phyloP scores from a whole-genome alignment of 2,329 filamentous ascomycete species.

The Sarocladiaceae sp. region DNA sequence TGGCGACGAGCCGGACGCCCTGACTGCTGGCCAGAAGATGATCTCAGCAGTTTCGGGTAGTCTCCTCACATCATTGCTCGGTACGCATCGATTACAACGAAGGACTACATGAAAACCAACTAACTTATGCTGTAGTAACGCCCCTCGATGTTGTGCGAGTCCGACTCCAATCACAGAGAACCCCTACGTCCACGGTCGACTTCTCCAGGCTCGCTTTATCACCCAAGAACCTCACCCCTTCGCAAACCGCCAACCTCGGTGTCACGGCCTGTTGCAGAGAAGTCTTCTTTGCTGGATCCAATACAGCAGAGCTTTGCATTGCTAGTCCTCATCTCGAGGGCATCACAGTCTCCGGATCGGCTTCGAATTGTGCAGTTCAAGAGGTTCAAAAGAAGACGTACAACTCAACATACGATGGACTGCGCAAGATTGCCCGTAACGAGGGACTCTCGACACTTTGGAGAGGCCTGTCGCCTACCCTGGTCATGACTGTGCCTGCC shows the following conservation, averaged over 20 bases:
- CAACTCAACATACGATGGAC: conserved; percentile 84
- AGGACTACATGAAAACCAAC: neutral
- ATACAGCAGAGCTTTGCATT: conserved; percentile 68
- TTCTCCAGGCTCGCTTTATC: conserved; percentile 53
- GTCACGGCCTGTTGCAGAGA: conserved; percentile 94
- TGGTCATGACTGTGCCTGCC: conserved; percentile 88
- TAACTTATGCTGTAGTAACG: conserved; percentile 58
- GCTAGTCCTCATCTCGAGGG: conserved; percentile 56
- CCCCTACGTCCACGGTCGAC: conserved; percentile 45
- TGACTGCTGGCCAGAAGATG: conserved; percentile 89
- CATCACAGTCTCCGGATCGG: conserved; percentile 38
- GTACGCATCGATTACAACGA: conserved; percentile 45
- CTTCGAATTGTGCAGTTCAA: conserved; percentile 77
- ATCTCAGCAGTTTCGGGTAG: conserved; percentile 88
- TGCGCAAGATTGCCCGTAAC: conserved; percentile 91
- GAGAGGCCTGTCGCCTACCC: conserved; percentile 88
- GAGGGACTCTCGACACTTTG: conserved; percentile 85
- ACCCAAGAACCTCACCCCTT: conserved; percentile 57
- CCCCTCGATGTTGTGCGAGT: conserved; percentile 96
- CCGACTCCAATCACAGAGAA: conserved; percentile 79
- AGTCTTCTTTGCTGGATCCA: conserved; percentile 93
- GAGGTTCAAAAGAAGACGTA: conserved; percentile 80
- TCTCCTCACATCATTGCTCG: conserved; percentile 80
- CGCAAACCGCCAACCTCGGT: conserved; percentile 76
- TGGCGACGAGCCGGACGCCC: conserved; percentile 49